phyloP scores from a whole-genome alignment of 495 filamentous ascomycete genomes.

The Xylaria telfairii region DNA sequence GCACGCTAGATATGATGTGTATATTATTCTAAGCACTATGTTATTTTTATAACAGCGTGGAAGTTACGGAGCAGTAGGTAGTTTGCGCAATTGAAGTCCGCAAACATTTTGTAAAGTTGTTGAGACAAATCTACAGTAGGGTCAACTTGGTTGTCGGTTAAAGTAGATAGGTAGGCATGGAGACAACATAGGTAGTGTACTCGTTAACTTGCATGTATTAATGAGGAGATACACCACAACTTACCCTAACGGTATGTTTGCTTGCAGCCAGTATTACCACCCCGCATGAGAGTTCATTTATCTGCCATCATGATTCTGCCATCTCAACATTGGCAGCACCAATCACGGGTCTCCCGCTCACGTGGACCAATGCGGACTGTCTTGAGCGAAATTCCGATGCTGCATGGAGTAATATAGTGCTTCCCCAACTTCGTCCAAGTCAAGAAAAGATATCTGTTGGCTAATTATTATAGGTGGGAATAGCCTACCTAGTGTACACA shows the following conservation, averaged over 20 bases:
- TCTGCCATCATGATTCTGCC: conserved; percentile 19
- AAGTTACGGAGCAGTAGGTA: background rate
- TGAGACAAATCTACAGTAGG: background rate
- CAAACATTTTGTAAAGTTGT: background rate
- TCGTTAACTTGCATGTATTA: too few species aligned
- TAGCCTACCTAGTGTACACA: background rate
- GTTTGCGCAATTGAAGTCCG: background rate
- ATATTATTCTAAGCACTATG: too few species aligned
- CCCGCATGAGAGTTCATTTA: conserved; percentile 18
- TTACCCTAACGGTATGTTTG: background rate
- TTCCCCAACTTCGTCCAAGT: background rate
- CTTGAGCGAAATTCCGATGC: background rate
- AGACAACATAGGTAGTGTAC: too few species aligned
- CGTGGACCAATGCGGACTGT: conserved; percentile 12
- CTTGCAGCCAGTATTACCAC: background rate
- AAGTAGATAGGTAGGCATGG: too few species aligned
- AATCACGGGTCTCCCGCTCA: background rate
- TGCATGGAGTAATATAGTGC: background rate
- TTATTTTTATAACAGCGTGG: background rate
- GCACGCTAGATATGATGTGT: background rate
- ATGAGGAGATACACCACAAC: background rate
- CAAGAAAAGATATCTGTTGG: background rate
- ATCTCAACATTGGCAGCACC: conserved; percentile 29
- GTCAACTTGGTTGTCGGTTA: too few species aligned
- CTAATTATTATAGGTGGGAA: background rate